Base-by-base conservation (phyloP, 2,329 filamentous ascomycete species). In the Colletotrichum orbiculare region DNA sequence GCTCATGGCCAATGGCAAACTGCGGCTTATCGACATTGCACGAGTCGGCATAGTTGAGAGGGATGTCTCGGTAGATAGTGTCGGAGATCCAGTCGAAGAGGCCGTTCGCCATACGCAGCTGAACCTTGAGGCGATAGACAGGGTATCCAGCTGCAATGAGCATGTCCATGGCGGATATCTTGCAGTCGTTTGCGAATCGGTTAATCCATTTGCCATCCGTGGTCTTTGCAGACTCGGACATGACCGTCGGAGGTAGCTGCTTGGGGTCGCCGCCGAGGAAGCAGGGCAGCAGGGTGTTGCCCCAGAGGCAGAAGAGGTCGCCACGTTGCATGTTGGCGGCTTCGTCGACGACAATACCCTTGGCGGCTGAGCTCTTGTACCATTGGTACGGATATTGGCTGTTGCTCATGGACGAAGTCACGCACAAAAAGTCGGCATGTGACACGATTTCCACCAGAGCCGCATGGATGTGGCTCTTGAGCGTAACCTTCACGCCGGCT, bases 221-320 rank as follows among this genome's bases (percentile, higher is more conserved):
- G 2, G 62, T 58, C 1, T 42, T 6, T 1, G 10, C 4, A 0
- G 54, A 60, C 53, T 67, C 34, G 12, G 33, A n/a, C 34, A 50
- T 38, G 9, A 69, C 62, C 0, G 52, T 37, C 0, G 67, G 70
- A 0, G 56, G 39, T 1, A 71, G 60, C 61, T 72, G 69, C 47
- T 66, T 65, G 2, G 66, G 52, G 47, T 73, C 71, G 34, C 70
- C 71, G 6, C 54, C 64, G 1, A 71, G 37, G 10, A 72, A 17
- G 58, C 70, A 72, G 6, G 71, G 72, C 9, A 69, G 34, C 1
- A 69, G 37, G 1, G 56, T 67, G 8, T 73, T 73, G 11, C 70
- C 69, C 70, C 70, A 71, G 63, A 71, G 48, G 11, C 66, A 70
- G 38, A 63, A 68, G 1, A 70, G 60, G 11, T 74, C 72, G 3